Evolutionary conservation across 2,329 filamentous ascomycete species (phyloP), one percentile per base, ranked within the genome.

Genomic region (Coleophoma cylindrospora): DNA sequence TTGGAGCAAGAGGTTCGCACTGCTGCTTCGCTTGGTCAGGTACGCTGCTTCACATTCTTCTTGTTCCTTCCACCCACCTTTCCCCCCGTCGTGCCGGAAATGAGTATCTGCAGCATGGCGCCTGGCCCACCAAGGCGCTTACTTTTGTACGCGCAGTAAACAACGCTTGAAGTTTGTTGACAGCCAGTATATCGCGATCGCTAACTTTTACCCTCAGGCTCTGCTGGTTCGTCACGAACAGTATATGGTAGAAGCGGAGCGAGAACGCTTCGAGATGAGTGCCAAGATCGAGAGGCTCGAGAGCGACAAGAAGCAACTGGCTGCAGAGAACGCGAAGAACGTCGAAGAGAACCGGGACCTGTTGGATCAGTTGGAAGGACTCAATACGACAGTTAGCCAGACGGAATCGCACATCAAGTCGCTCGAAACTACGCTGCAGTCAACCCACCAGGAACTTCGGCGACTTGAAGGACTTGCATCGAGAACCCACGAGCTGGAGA

Each of bases 211-310:
- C 79, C 48, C 70, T 86, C 84, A 97, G 94, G 91, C 91, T 53
- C 78, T 99, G 50, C 82, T 99, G 40, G 83, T 87, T 57, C 87
- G 92, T 62, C 91, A 99, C 79, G 91, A 97, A 74, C 84, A 88
- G 52, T 96, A 95, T 70, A 92, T 96, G 78, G 86, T 86, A 59
- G 90, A 96, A 68, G 90, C 91, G 52, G 91, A 96, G 74, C 83
- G 84, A 60, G 91, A 96, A 66, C 87, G 91, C 53, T 73, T 77
- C 54, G 81, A 85, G 54, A 83, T 96, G 70, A 78, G 81, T 41
- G 69, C 74, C 43, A 87, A 81, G 54, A 91, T 96, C 65, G 84
- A 87, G 60, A 77, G 77, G 56, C 76, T 99, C 47, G 89, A 95
- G 70, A 68, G 68, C 47, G 80, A 83, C 59, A 96, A 95, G 71